phyloP scores from a whole-genome alignment of 148 eudicot genomes.

The Rhododendron kiyosumense region DNA sequence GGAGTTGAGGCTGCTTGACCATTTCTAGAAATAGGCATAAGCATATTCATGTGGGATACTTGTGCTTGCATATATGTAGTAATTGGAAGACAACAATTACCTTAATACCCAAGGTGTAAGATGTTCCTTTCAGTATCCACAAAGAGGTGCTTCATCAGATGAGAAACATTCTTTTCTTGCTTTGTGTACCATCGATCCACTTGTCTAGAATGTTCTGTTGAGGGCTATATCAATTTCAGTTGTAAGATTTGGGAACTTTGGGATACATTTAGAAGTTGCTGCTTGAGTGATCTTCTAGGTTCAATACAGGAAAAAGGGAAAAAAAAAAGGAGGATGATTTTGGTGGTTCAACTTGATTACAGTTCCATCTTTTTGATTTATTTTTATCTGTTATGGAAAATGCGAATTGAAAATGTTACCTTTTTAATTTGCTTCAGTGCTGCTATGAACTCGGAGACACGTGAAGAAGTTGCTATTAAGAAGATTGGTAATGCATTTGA shows the following conservation, averaged over 20 bases:
- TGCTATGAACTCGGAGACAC: constrained; percentile 69
- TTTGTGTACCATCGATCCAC: neutral
- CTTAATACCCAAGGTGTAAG: neutral
- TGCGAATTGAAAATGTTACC: neutral
- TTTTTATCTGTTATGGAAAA: neutral
- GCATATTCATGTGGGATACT: neutral
- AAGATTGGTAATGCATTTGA: constrained; percentile 80
- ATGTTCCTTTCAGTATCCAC: neutral
- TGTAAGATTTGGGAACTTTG: neutral
- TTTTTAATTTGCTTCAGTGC: constrained; percentile 45
- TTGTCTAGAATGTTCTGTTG: neutral
- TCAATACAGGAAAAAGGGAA: neutral
- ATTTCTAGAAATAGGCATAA: neutral
- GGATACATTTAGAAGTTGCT: neutral
- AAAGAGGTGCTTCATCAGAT: neutral
- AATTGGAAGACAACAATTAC: neutral
- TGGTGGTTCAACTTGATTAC: neutral
- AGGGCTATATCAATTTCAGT: neutral
- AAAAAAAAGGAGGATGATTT: neutral
- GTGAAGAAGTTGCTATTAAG: constrained; percentile 83
- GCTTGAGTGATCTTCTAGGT: neutral
- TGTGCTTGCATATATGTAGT: neutral
- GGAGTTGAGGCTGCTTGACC: neutral
- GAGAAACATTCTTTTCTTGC: neutral
- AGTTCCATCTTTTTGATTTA: neutral